A percentile compares a stretch with the other conserved stretches of the same genome.
phyloP scores from a whole-genome alignment of 1,139 yeast genomes.

The Pichia kudriavzevii region DNA sequence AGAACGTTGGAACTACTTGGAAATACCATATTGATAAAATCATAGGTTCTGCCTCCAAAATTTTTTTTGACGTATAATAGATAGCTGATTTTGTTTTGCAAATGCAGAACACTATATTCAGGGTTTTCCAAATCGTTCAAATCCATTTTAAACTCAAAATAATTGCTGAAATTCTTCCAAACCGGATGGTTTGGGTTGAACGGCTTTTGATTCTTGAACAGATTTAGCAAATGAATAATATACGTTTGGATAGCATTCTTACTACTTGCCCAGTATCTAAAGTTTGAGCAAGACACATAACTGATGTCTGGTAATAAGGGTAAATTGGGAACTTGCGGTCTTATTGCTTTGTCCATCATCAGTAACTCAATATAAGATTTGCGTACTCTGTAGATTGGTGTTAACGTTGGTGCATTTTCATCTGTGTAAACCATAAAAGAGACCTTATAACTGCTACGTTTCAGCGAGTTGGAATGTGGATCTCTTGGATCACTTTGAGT shows the following conservation, averaged over 20 bases:
- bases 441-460: conserved; percentile 20
- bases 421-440: conserved; percentile 26
- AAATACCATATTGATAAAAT: conserved; percentile 16
- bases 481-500: conserved; percentile 10
- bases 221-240: conserved; percentile 20
- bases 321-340: conserved; percentile 24
- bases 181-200: conserved; percentile 14
- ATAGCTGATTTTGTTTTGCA: conserved; percentile 14
- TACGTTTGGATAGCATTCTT: conserved; percentile 25
- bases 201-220: conserved; percentile 11
- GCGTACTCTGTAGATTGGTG: conserved; percentile 25
- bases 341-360: conserved; percentile 19
- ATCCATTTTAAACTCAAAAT: conserved; percentile 23
- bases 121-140: conserved; percentile 4
- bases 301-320: conserved; percentile 62
- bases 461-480: conserved; percentile 22
- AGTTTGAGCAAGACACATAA: conserved; percentile 24
- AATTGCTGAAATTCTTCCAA: conserved; percentile 22
- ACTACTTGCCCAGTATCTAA: conserved; percentile 26
- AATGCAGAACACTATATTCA: conserved; percentile 12
- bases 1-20: conserved; percentile 19
- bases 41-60: conserved; percentile 18
- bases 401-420: conserved; percentile 21
- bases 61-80: conserved; percentile 18
- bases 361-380: conserved; percentile 21